Base-by-base conservation (phyloP, 2,329 filamentous ascomycete species). In the Westerdykella aurantiaca region DNA sequence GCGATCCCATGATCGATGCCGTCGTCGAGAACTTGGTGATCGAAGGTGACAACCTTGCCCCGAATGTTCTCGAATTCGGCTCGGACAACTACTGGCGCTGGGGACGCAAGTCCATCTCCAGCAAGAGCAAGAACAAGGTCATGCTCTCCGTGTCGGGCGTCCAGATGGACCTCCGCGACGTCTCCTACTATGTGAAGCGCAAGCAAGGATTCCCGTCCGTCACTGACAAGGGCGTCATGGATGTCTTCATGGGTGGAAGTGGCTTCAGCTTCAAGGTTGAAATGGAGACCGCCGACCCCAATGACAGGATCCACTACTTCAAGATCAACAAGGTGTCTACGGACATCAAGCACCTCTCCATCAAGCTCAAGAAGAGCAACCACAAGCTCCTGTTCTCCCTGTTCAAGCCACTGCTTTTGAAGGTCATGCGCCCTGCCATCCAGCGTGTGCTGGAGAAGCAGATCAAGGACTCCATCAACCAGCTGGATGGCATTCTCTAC, bases 11-110 rank as follows among this genome's bases (percentile, higher is more conserved):
- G 75, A 76, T 95, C 41, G 93, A 98, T 68, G 85, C 85, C 39
- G 80, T 97, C 39, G 80, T 98, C 37, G 93, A 98, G 74, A 98
- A 98, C 68, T 74, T 98, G 10, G 85, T 96, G 37, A 79, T 98
- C 41, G 93, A 98, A 72, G 90, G 88, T 53, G 90, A 97, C 74
- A 98, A 98, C 71, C 82, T 98, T 56, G 88, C 90, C 71, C 93
- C 93, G 51, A 98, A 98, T 58, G 78, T 91, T 5, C 69, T 95
- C 33, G 91, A 98, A 68, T 78, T 97, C 49, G 80, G 83, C 46
- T 93, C 82, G 63, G 90, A 97, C 72, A 93, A 97, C 74, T 94
- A 93, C 74, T 88, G 90, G 80, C 83, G 87, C 55, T 95, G 86
- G 83, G 93, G 91, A 31, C 88, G 93, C 63, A 96, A 94, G 82